These are phyloP conservation scores for Chaetomium sp. DNA, from an alignment of 2,329 filamentous ascomycete species.

Conservation along the genomic window DNA sequence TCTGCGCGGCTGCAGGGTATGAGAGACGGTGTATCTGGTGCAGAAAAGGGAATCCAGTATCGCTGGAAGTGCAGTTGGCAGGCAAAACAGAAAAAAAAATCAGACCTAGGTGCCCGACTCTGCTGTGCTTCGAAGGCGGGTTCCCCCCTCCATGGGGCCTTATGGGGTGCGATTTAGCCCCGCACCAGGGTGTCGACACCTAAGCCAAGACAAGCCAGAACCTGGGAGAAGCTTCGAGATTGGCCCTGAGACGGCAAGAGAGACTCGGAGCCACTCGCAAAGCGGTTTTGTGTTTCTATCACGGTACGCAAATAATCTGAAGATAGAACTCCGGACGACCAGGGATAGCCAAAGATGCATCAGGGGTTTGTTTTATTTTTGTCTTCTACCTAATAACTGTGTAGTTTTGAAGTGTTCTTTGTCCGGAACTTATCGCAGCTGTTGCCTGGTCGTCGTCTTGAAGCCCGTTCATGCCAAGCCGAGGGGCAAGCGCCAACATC, in stretches of 20 bases:
- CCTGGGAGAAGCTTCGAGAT: constrained; percentile 35
- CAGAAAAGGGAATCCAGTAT: constrained; percentile 16
- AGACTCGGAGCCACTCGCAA: neutral
- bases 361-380: neutral
- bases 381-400: neutral
- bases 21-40: constrained; percentile 24
- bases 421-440: neutral
- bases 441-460: neutral
- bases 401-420: neutral
- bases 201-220: constrained; percentile 33
- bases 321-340: neutral
- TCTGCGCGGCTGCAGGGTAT: constrained; percentile 29
- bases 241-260: constrained; percentile 6
- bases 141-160: constrained; percentile 32
- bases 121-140: constrained; percentile 23
- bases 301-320: neutral
- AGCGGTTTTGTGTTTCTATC: neutral
- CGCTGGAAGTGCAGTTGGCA: constrained; percentile 22
- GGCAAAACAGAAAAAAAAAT: constrained; percentile 32
- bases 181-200: constrained; percentile 28
- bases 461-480: neutral
- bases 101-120: constrained; percentile 30
- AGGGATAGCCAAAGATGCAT: neutral
- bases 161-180: constrained; percentile 28
- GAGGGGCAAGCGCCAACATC: neutral